Evolutionary conservation across 164 flowering plant species (phyloP).

Genomic region (Nymphaea colorata): DNA sequence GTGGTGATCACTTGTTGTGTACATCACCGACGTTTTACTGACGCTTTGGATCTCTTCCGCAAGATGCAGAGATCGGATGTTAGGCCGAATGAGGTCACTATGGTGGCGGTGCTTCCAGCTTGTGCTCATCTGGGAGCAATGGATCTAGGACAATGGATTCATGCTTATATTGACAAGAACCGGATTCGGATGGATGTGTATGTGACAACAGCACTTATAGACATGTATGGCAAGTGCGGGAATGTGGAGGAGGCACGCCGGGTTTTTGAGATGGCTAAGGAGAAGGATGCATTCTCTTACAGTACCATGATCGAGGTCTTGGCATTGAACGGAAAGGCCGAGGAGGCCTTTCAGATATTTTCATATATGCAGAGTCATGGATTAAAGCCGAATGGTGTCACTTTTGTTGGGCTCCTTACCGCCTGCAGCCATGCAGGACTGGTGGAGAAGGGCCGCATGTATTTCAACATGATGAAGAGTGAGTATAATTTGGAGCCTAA

Average conservation of each 20-base stretch:
- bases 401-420: conserved; percentile 23
- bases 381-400: conserved; percentile 16
- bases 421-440: conserved; percentile 21
- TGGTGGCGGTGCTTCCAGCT: conserved; percentile 23
- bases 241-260: conserved; percentile 9
- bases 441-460: conserved; percentile 13
- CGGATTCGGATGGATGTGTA: conserved; percentile 11
- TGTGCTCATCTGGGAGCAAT: conserved; percentile 21
- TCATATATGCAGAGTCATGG: conserved; percentile 9
- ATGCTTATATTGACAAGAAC: conserved; percentile 11
- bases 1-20: conserved; percentile 17
- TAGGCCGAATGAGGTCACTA: conserved; percentile 20
- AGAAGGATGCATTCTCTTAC: conserved; percentile 15
- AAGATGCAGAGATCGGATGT: conserved; percentile 18
- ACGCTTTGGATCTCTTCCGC: conserved; percentile 19
- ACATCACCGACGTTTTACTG: conserved; percentile 11
- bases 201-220: conserved; percentile 13
- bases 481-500: conserved; percentile 16
- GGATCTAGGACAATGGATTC: conserved; percentile 21
- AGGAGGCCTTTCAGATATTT: conserved; percentile 18
- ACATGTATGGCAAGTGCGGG: conserved; percentile 22
- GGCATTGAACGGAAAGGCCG: conserved; percentile 16
- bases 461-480: conserved; percentile 12
- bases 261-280: conserved; percentile 10
- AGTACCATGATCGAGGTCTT: conserved; percentile 22